Base-by-base conservation (phyloP, 202 grass and related monocot genomes). In the Thinopyrum obtusiflorum region DNA sequence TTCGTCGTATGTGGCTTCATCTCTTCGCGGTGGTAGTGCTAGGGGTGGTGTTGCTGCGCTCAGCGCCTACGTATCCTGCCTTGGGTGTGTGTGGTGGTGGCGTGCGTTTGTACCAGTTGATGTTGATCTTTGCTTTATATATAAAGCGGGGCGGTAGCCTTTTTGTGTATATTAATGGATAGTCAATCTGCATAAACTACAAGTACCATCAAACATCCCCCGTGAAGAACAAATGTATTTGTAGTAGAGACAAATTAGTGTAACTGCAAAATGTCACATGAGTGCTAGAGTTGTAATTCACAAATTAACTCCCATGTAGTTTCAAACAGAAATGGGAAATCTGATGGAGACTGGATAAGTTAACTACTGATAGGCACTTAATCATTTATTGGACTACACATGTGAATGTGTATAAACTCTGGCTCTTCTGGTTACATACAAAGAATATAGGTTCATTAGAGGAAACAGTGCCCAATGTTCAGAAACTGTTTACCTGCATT, bases 401-500 rank as follows among this genome's bases (percentile, higher is more conserved):
- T 7, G 49, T 18, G 49, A 53, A 53, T 53, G 49, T 18, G 17
- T 53, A 53, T 53, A 53, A 53, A 53, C 17, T 53, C 49, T 53
- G 21, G 9, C 53, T 8, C 7, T n/a, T 60, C 37, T 27, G 27
- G 4, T 67, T 24, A 65, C 11, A n/a, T 37, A 61, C n/a, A 35
- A 75, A 32, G 2, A 65, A 42, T 33, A 36, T 20, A 11, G 24
- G 15, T 53, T 53, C 49, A 53, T 20, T 53, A 53, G 6, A 53
- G 49, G 59, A 2, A 63, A 23, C 29, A 21, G 14, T 44, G 9
- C 18, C 1, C 36, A 21, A 76, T 68, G 37, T 80, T 55, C 32
- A 84, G 60, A 85, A 83, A 24, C 6, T 29, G 1, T 74, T 57
- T 86, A 94, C 89, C 87, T 62, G 61, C 60, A 66, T 64, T 42